phyloP scores from a whole-genome alignment of 148 eudicot species.

The Bassia scoparia region DNA sequence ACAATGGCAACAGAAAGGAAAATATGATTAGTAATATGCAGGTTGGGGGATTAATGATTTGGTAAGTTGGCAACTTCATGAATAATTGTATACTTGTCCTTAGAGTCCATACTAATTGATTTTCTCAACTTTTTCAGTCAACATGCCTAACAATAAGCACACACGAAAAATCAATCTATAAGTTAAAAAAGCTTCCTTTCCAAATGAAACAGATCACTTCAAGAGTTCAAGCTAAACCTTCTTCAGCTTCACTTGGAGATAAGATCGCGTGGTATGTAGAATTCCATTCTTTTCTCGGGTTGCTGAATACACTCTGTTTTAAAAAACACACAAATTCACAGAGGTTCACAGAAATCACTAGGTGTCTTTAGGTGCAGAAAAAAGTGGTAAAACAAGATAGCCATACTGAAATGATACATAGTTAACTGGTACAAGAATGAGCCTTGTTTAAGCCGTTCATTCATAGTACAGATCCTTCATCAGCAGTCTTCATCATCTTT shows the following conservation, averaged over 20 bases:
- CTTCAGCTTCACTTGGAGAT: conserved; percentile 90
- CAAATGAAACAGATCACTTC: conserved; percentile 2
- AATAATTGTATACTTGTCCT: conserved; percentile 90
- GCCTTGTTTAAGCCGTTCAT: conserved; percentile 98
- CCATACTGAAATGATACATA: neutral
- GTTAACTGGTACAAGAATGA: too few species aligned
- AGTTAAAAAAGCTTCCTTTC: neutral
- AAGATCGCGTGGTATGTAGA: conserved; percentile 87
- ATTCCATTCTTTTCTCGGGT: conserved; percentile 96
- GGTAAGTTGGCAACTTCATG: neutral
- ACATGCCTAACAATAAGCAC: conserved; percentile 52
- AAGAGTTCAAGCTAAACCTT: conserved; percentile 26
- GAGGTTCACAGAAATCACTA: neutral
- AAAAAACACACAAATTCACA: conserved; percentile 14
- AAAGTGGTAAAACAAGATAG: neutral
- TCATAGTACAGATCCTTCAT: conserved; percentile 94
- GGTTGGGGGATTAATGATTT: neutral
- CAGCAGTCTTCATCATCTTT: conserved; percentile 98
- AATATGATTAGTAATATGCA: conserved; percentile 6
- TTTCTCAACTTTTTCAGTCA: conserved; percentile 80
- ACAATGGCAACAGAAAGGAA: conserved; percentile 36
- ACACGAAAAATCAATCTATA: conserved; percentile 18
- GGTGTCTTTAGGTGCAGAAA: neutral
- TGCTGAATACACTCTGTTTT: conserved; percentile 89
- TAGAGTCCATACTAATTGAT: conserved; percentile 76